A percentile compares a stretch with the other conserved stretches of the same genome.
phyloP scores from a whole-genome alignment of 257 asterid genomes.

The Hygrophila difformis region DNA sequence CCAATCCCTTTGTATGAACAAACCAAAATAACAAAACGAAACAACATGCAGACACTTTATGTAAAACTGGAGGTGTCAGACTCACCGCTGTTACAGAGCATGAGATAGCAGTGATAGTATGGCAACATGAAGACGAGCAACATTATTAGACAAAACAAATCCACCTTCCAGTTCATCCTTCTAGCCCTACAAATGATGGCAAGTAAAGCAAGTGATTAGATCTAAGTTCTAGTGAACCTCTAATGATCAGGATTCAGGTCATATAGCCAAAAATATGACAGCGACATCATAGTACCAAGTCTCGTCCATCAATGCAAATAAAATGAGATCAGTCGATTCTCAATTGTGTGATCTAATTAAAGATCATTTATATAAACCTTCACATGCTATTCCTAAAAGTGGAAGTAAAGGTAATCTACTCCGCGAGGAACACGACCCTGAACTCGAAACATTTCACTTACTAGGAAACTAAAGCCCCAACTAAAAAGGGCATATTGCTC shows the following conservation, averaged over 20 bases:
- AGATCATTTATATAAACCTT: not conserved
- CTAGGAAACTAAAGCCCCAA: not conserved
- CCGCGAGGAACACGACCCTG: not conserved
- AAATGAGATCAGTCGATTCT: constrained; percentile 1
- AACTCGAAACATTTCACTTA: constrained; percentile 2
- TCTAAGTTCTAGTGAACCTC: constrained; percentile 9
- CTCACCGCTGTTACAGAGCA: constrained; percentile 81
- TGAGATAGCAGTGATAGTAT: constrained; percentile 88
- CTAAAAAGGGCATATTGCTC: constrained; percentile 8
- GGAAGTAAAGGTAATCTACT: constrained; percentile 4
- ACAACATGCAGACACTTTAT: not conserved
- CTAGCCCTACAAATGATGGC: constrained; percentile 65
- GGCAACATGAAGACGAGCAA: constrained; percentile 93
- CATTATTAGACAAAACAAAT: constrained; percentile 82
- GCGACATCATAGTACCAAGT: not conserved
- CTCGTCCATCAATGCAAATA: not conserved
- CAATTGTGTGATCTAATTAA: not conserved
- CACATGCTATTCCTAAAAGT: not conserved
- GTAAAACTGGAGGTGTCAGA: constrained; percentile 11
- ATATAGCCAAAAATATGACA: not conserved
- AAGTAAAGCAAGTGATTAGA: constrained; percentile 14
- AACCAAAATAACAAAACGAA: not conserved
- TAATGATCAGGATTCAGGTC: not conserved
- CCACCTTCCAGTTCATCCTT: constrained; percentile 99
- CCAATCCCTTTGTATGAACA: not conserved